phyloP scores from a whole-genome alignment of 257 asterid genomes.

The Solanum piurae region DNA sequence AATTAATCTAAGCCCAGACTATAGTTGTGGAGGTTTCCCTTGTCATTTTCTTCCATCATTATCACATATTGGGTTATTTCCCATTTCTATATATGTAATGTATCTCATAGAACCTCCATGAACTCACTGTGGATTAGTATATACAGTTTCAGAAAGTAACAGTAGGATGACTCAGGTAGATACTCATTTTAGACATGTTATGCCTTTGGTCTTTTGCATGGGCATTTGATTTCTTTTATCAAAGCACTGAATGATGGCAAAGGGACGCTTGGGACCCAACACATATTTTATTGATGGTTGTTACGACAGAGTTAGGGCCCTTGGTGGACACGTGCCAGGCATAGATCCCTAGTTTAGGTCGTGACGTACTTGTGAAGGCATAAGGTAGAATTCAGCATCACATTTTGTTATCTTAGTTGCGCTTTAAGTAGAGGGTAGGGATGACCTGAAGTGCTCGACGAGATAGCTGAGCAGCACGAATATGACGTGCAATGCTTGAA shows the following conservation, averaged over 20 bases:
- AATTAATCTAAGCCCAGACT: not conserved
- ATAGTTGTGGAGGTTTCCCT: not conserved
- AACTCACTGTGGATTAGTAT: not conserved
- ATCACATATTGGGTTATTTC: not conserved
- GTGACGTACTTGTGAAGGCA: not conserved
- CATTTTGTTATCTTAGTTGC: not conserved
- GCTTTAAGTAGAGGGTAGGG: not conserved
- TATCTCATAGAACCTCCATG: not conserved
- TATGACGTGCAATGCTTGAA: slow-evolving; percentile 84
- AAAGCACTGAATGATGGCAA: not conserved
- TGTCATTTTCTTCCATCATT: not conserved
- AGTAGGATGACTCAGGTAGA: not conserved
- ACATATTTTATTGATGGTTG: not conserved
- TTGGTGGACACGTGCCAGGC: not conserved
- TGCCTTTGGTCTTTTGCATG: not conserved
- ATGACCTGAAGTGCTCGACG: slow-evolving; percentile 77
- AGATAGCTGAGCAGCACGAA: slow-evolving; percentile 83
- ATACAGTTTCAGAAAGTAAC: not conserved
- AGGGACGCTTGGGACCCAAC: not conserved
- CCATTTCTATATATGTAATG: not conserved
- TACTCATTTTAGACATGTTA: not conserved
- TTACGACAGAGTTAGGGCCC: not conserved
- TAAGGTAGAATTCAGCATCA: not conserved
- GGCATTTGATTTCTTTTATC: not conserved
- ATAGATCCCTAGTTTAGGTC: not conserved